These are phyloP conservation scores for Dryadomyces quercivorus DNA, from an alignment of 2,329 filamentous ascomycete genomes.

Conservation along the genomic window DNA sequence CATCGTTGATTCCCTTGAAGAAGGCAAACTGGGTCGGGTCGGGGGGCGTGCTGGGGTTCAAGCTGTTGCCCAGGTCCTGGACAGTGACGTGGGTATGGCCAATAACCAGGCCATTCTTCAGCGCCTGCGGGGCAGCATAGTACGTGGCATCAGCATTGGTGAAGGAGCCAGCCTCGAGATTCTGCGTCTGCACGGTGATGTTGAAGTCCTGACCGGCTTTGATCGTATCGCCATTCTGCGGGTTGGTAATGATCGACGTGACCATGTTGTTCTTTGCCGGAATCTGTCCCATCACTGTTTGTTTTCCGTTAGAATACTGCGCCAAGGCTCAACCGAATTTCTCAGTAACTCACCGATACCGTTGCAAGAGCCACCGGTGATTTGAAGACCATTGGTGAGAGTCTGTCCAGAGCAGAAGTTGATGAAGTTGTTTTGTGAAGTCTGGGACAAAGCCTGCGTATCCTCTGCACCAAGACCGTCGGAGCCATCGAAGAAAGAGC, in stretches of 20 bases:
- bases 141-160: constrained; percentile 48
- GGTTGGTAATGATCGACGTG: constrained; percentile 38
- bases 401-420: constrained; percentile 45
- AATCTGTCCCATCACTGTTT: constrained; percentile 44
- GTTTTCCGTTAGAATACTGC: not conserved
- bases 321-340: not conserved
- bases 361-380: constrained; percentile 48
- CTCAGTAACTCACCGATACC: constrained; percentile 35
- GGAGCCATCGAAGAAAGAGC: constrained; percentile 22
- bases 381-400: constrained; percentile 49
- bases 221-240: constrained; percentile 35
- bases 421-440: constrained; percentile 43
- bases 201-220: constrained; percentile 36
- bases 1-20: constrained; percentile 30
- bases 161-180: constrained; percentile 43
- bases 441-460: constrained; percentile 17
- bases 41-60: constrained; percentile 36
- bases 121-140: constrained; percentile 44
- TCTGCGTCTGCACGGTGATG: constrained; percentile 37
- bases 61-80: constrained; percentile 37
- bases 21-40: constrained; percentile 34
- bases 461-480: constrained; percentile 18
- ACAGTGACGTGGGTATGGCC: constrained; percentile 49
- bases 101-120: constrained; percentile 36
- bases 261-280: constrained; percentile 42